Conservation (phyloP, 768 basidiomycete species). For the Boletus sensibilis region DNA sequence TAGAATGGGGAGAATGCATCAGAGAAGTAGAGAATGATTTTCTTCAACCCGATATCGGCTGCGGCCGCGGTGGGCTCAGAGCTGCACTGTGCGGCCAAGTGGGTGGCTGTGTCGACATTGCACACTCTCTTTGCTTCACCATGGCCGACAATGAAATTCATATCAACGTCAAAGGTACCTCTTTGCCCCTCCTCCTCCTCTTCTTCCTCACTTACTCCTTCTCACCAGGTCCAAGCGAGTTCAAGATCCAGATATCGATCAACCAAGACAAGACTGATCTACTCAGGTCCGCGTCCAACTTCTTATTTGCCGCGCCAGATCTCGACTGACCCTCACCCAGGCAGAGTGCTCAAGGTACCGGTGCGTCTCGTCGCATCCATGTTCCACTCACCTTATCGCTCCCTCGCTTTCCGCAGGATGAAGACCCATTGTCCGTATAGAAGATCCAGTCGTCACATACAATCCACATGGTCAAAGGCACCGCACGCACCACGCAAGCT, state of each 20-base stretch:
- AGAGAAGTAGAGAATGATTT: slow-evolving; percentile 55
- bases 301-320: neutral
- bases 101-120: slow-evolving; percentile 27
- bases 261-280: slow-evolving; percentile 82
- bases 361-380: neutral
- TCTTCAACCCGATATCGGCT: slow-evolving; percentile 26
- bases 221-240: slow-evolving; percentile 74
- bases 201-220: neutral
- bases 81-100: slow-evolving; percentile 46
- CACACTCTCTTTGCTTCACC: slow-evolving; percentile 26
- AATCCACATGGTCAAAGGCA: slow-evolving; percentile 92
- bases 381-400: slow-evolving; percentile 6
- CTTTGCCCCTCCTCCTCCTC: neutral
- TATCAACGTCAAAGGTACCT: slow-evolving; percentile 67
- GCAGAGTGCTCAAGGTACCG: slow-evolving; percentile 69
- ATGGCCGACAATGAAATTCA: slow-evolving; percentile 62
- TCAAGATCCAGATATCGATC: slow-evolving; percentile 89
- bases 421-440: slow-evolving; percentile 78
- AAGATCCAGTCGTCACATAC: slow-evolving; percentile 90
- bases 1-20: slow-evolving; percentile 52
- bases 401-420: slow-evolving; percentile 51
- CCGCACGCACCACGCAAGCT: slow-evolving; percentile 42
- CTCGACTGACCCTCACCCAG: slow-evolving; percentile 32
- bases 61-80: slow-evolving; percentile 42
- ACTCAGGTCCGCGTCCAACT: slow-evolving; percentile 62